These are phyloP conservation scores for Beauveria caledonica DNA, from an alignment of 2,329 filamentous ascomycete genomes.

Conservation along the genomic window DNA sequence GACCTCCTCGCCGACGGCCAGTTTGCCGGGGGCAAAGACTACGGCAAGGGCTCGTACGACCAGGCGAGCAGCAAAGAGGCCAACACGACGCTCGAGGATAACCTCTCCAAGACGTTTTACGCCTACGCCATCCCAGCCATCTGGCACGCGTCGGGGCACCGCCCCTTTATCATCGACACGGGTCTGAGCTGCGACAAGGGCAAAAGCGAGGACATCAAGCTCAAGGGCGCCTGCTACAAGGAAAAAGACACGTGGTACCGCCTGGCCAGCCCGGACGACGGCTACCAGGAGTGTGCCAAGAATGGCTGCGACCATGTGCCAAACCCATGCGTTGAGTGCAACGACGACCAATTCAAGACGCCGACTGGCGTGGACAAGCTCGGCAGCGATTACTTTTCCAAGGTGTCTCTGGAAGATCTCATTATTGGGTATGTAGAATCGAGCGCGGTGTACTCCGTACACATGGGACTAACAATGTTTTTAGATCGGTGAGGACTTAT, in stretches of 20 bases:
- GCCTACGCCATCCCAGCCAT: conserved; percentile 24
- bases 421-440: background rate
- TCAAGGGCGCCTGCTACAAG: conserved; percentile 21
- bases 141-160: conserved; percentile 20
- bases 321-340: background rate
- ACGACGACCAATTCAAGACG: background rate
- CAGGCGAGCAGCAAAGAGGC: background rate
- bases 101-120: conserved; percentile 21
- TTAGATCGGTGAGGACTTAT: background rate
- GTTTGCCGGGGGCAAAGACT: conserved; percentile 17
- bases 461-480: background rate
- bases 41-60: background rate
- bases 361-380: background rate
- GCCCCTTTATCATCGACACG: conserved; percentile 23
- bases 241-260: background rate
- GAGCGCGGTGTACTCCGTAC: background rate
- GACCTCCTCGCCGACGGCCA: conserved; percentile 22
- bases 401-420: background rate
- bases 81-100: conserved; percentile 3
- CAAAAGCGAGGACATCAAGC: conserved; percentile 8
- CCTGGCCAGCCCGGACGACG: background rate
- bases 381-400: background rate
- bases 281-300: background rate
- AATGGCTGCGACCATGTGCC: background rate
- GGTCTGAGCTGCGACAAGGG: conserved; percentile 17